Evolutionary conservation across 129 eudicot genomes (phyloP).

Genomic region (Lactuca saligna): DNA sequence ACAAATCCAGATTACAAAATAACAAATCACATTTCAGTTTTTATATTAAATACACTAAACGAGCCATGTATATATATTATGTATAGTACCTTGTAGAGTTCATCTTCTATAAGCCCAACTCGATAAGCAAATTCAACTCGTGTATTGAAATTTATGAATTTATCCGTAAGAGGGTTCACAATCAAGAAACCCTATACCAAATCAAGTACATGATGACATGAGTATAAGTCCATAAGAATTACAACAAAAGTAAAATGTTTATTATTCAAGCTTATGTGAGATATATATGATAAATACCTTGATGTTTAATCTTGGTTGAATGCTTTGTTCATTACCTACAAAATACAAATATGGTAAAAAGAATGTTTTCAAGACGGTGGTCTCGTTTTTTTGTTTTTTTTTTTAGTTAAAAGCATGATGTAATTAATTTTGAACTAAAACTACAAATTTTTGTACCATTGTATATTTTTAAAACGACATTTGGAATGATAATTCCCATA

Average conservation of each 20-base stretch:
- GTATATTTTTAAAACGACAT: slow-evolving; percentile 27
- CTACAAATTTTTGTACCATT: slow-evolving; percentile 9
- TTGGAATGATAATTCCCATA: slow-evolving; percentile 36
- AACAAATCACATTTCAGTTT: background rate
- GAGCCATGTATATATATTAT: background rate
- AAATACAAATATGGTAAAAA: background rate
- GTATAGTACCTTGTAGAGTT: slow-evolving; percentile 26
- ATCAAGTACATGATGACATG: background rate
- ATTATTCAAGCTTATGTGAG: background rate
- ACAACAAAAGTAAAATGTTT: background rate
- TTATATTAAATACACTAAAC: background rate
- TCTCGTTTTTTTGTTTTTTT: too few relatives aligned
- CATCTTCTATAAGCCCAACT: slow-evolving; percentile 35
- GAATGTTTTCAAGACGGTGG: background rate
- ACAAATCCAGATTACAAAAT: background rate
- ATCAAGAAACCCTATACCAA: slow-evolving; percentile 40
- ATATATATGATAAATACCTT: slow-evolving; percentile 11
- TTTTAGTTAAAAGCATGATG: background rate
- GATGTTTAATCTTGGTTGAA: slow-evolving; percentile 27
- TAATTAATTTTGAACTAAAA: background rate
- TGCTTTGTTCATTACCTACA: slow-evolving; percentile 29
- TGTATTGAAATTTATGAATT: slow-evolving; percentile 27
- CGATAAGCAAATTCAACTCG: slow-evolving; percentile 30
- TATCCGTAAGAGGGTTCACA: slow-evolving; percentile 30
- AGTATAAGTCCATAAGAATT: background rate